A percentile compares a stretch with the other conserved stretches of the same genome.
These are phyloP conservation scores for Aspergillus bertholletiae DNA, from an alignment of 495 filamentous ascomycete genomes.

Conservation along the genomic window DNA sequence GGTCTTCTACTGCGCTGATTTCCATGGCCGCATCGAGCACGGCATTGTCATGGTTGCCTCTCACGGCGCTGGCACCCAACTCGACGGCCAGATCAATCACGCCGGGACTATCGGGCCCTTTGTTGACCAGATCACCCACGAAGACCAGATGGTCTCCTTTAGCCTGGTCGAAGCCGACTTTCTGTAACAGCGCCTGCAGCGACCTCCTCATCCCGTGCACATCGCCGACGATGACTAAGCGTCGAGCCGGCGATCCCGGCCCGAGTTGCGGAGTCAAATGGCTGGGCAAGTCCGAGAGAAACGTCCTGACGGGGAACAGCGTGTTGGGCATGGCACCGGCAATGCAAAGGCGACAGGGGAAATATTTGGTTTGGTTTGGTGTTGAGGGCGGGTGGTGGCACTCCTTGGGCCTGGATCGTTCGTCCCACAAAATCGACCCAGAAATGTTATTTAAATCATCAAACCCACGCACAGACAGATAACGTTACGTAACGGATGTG, in stretches of 20 bases:
- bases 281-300: conserved; percentile 19
- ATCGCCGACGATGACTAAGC: conserved; percentile 77
- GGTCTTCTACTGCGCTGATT: conserved; percentile 2
- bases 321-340: too few relatives aligned
- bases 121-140: conserved; percentile 78
- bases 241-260: conserved; percentile 12
- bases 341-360: too few relatives aligned
- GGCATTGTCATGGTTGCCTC: conserved; percentile 85
- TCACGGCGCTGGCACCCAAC: conserved; percentile 65
- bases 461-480: too few relatives aligned
- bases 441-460: too few relatives aligned
- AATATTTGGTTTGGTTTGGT: too few relatives aligned
- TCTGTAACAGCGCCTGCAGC: conserved; percentile 61
- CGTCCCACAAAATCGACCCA: too few relatives aligned
- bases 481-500: too few relatives aligned
- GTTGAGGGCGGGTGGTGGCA: too few relatives aligned
- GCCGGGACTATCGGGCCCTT: conserved; percentile 76
- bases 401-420: too few relatives aligned
- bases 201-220: conserved; percentile 73
- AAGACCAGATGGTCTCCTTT: conserved; percentile 73
- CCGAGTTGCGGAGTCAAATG: conserved; percentile 6
- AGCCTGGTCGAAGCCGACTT: conserved; percentile 55
- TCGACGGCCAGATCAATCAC: conserved; percentile 67
- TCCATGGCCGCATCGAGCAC: conserved; percentile 44
- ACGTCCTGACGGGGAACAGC: conserved; percentile 19